A percentile compares a stretch with the other conserved stretches of the same genome.
Evolutionary conservation across 1,139 yeast species (phyloP).

Genomic region (Hemisphaericaspora lyxosophila): DNA sequence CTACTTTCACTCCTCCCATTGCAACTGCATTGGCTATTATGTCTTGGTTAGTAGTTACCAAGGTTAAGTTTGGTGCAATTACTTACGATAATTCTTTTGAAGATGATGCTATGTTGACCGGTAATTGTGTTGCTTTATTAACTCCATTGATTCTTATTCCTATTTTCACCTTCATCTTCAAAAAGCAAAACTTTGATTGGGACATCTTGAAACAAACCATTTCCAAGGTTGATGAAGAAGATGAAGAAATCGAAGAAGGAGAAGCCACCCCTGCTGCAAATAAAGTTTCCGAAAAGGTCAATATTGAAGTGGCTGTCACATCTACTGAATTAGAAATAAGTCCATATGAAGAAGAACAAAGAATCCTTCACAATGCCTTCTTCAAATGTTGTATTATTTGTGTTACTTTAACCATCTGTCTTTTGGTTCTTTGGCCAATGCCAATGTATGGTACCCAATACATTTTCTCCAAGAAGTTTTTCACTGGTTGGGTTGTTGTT

Average conservation of each 20-base stretch:
- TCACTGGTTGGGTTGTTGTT: conserved; percentile 82
- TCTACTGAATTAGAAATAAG: conserved; percentile 44
- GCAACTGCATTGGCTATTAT: conserved; percentile 63
- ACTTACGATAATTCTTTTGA: conserved; percentile 67
- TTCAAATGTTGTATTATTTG: conserved; percentile 57
- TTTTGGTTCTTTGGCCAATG: conserved; percentile 80
- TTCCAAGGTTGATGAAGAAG: conserved; percentile 65
- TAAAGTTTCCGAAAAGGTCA: conserved; percentile 36
- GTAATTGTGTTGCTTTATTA: conserved; percentile 77
- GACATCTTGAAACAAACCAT: conserved; percentile 51
- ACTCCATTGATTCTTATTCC: conserved; percentile 74
- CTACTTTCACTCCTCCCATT: conserved; percentile 57
- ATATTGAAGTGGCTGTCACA: conserved; percentile 36
- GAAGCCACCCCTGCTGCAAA: conserved; percentile 23
- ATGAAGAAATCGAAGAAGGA: conserved; percentile 47
- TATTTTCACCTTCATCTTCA: conserved; percentile 58
- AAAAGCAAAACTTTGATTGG: conserved; percentile 78
- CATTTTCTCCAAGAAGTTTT: conserved; percentile 67
- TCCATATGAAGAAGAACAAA: conserved; percentile 45
- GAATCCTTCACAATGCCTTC: conserved; percentile 48
- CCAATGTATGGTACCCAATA: conserved; percentile 81
- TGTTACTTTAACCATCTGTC: conserved; percentile 54
- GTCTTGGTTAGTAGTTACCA: conserved; percentile 66
- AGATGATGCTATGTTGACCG: conserved; percentile 82
- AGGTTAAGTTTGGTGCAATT: conserved; percentile 49